Conservation (phyloP, 2,329 filamentous ascomycete genomes). For the Tothia fuscella region DNA sequence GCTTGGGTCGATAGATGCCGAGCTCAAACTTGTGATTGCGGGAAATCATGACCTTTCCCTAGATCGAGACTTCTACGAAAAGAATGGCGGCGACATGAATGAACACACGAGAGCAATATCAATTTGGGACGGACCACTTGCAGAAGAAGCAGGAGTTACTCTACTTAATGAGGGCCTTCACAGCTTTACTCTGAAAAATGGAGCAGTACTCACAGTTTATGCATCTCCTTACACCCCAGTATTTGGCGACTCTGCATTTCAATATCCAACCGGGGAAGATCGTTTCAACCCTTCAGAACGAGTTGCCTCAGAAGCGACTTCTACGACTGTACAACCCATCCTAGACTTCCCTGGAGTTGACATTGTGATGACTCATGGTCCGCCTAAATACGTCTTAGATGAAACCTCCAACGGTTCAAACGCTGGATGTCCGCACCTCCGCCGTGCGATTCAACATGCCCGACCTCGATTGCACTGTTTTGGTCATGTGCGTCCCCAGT, state of each 20-base stretch:
- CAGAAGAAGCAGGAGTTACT: conserved; percentile 14
- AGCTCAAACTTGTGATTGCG: conserved; percentile 26
- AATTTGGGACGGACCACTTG: conserved; percentile 10
- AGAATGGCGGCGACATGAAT: not conserved
- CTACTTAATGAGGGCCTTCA: conserved; percentile 23
- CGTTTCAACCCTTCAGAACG: conserved; percentile 1
- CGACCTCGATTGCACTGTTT: conserved; percentile 43
- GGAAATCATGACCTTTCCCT: conserved; percentile 25
- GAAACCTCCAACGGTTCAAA: conserved; percentile 10
- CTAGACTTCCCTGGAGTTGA: conserved; percentile 17
- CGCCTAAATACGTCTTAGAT: conserved; percentile 22
- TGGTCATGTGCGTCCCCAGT: conserved; percentile 48
- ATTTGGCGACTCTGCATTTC: conserved; percentile 21
- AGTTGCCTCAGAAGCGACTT: not conserved
- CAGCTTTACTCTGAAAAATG: conserved; percentile 19
- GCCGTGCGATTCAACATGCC: conserved; percentile 32
- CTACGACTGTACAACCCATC: conserved; percentile 8
- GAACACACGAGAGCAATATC: conserved; percentile 11
- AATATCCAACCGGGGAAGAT: conserved; percentile 15
- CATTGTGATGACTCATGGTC: conserved; percentile 30
- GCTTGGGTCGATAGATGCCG: conserved; percentile 19
- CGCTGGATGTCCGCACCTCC: conserved; percentile 34
- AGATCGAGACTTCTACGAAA: conserved; percentile 10
- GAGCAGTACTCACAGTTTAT: conserved; percentile 21
- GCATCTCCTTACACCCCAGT: conserved; percentile 23